Evolutionary conservation across 2,329 filamentous ascomycete species (phyloP).

Genomic region (Diaporthe capsici): DNA sequence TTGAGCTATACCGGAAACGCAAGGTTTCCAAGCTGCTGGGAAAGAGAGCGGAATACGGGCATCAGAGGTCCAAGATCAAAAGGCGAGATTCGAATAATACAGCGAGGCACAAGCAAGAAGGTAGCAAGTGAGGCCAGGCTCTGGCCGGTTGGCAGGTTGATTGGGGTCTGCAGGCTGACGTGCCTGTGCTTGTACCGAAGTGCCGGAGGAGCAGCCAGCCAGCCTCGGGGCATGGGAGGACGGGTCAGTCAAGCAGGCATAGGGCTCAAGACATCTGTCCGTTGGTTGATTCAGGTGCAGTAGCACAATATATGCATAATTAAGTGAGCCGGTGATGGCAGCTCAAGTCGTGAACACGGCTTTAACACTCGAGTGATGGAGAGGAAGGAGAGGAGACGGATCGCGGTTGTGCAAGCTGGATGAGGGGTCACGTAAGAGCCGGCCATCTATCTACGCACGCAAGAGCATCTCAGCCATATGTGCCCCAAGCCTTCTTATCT

Average conservation of each 20-base stretch:
- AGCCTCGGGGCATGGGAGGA: background rate
- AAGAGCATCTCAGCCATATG: background rate
- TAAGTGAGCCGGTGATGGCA: background rate
- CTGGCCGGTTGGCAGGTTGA: background rate
- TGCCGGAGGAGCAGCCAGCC: slow-evolving; percentile 7
- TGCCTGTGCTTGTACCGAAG: slow-evolving; percentile 5
- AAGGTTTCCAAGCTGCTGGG: slow-evolving; percentile 10
- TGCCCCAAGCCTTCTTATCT: background rate
- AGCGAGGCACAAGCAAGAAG: background rate
- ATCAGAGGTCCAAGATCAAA: background rate
- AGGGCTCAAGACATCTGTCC: slow-evolving; percentile 2
- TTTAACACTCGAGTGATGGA: background rate
- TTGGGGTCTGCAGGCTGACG: background rate
- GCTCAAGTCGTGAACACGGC: background rate
- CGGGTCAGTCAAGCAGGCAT: slow-evolving; percentile 1
- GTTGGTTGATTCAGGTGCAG: background rate
- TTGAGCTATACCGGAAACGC: background rate
- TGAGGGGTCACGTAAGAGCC: slow-evolving; percentile 20
- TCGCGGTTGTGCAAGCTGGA: background rate
- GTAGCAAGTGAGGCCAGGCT: background rate
- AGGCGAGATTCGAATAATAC: background rate
- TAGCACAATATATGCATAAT: background rate
- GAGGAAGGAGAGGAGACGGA: background rate
- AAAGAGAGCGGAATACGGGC: background rate
- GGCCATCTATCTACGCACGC: background rate